A percentile compares a stretch with the other conserved stretches of the same genome.
These are phyloP conservation scores for Vanderwaltozyma verrucispora DNA, from an alignment of 805 yeast species.

Conservation along the genomic window DNA sequence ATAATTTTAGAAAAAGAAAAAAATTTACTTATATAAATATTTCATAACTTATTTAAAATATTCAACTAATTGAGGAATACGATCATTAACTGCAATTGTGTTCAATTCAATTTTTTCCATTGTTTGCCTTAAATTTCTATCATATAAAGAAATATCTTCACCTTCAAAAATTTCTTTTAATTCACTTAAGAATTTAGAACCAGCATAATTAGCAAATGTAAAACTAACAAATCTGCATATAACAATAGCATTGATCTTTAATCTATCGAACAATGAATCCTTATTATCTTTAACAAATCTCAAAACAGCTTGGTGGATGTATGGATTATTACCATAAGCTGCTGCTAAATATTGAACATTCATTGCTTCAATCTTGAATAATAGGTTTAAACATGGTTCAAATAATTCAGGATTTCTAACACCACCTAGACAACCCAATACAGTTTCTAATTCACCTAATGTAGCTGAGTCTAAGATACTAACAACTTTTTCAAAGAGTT, in stretches of 20 bases:
- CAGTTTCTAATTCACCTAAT: conserved; percentile 43
- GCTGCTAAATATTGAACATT: conserved; percentile 42
- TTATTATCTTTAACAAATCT: conserved; percentile 35
- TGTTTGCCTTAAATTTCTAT: conserved; percentile 11
- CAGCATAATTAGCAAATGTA: conserved; percentile 27
- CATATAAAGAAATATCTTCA: conserved; percentile 17
- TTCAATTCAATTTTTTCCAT: conserved; percentile 10
- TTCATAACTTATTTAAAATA: neutral
- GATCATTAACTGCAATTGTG: neutral
- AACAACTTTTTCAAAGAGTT: conserved; percentile 29
- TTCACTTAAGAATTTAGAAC: conserved; percentile 29
- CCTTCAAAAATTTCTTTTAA: conserved; percentile 27
- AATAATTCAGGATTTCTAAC: conserved; percentile 31
- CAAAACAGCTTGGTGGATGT: conserved; percentile 36
- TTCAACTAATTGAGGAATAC: conserved; percentile 1
- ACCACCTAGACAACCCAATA: conserved; percentile 39
- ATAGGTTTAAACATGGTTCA: conserved; percentile 28
- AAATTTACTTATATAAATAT: no score
- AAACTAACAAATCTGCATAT: conserved; percentile 35
- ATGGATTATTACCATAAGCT: conserved; percentile 34
- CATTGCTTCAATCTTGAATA: conserved; percentile 38
- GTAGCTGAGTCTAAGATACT: conserved; percentile 36
- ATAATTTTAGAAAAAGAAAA: no score
- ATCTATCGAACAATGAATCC: conserved; percentile 30
- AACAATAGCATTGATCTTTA: conserved; percentile 37